Evolutionary conservation across 805 yeast genomes (phyloP), one percentile per base, ranked within the genome.

Genomic region (Lachancea thermotolerans): DNA sequence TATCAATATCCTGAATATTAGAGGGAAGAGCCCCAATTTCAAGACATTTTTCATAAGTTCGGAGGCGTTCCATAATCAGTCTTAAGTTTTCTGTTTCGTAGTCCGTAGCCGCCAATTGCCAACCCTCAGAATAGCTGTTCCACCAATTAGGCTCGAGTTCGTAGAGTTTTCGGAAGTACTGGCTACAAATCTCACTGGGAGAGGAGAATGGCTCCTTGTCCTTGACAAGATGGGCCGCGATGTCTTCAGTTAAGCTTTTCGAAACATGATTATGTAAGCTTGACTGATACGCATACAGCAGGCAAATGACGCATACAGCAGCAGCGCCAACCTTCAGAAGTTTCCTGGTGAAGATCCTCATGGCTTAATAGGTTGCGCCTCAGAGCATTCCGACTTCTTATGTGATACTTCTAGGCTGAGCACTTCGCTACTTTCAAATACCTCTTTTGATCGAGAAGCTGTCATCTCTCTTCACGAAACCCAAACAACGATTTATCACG

Each of bases 21-120:
- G 37, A 18, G n/a, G 37, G 41, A 7, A 42, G 40, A 21, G 43
- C 36, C 35, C 15, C 43, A 18, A 10, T 50, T 11, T 29, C 35
- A 31, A 52, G 51, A 39, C 61, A 57, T 3, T 41, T 40, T 32
- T 57, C 54, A 39, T 52, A 55, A 14, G 54, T 38, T 44, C 59
- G 53, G 11, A 52, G 16, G 21, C 59, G 51, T 45, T 57, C 52
- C 37, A 44, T 11, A 14, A 43, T 37, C 37, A 37, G 16, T n/a
- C 37, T 31, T 11, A 38, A 29, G 2, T 32, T 37, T 18, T 32
- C 27, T 9, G 37, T 17, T 32, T 43, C 43, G 33, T 40, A 40
- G 15, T 40, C 43, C n/a, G 33, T 14, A 10, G 34, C 7, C 14
- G 12, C 17, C n/a, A 16, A 11, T 18, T 16, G 28, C 14, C 11